Evolutionary conservation across 257 asterid genomes (phyloP).

Genomic region (Ilex asprella): DNA sequence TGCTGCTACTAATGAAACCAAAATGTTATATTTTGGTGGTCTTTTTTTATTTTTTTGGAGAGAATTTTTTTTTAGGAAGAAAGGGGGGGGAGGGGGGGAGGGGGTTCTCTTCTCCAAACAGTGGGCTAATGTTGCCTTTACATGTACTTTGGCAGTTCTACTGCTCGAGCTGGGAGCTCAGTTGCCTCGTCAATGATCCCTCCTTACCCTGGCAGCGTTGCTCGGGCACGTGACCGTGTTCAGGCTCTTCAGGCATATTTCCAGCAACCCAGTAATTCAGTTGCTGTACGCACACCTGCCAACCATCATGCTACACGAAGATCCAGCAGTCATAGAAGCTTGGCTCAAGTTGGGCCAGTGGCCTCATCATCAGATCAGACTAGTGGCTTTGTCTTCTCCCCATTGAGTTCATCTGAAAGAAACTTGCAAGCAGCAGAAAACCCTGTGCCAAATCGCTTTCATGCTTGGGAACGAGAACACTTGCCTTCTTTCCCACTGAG

Average conservation of each 20-base stretch:
- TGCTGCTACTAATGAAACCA: too few relatives aligned
- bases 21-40: too few relatives aligned
- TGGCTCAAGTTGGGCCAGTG: slow-evolving; percentile 40
- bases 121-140: neutral
- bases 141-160: slow-evolving; percentile 34
- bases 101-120: neutral
- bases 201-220: slow-evolving; percentile 52
- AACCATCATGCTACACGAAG: slow-evolving; percentile 37
- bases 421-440: slow-evolving; percentile 53
- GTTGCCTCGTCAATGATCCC: slow-evolving; percentile 52
- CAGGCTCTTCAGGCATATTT: slow-evolving; percentile 65
- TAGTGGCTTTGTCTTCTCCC: slow-evolving; percentile 51
- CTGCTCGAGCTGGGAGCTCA: slow-evolving; percentile 66
- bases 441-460: slow-evolving; percentile 26
- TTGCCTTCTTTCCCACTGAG: slow-evolving; percentile 30
- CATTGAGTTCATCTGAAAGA: slow-evolving; percentile 53
- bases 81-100: too few relatives aligned
- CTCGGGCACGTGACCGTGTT: slow-evolving; percentile 61
- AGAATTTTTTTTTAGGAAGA: too few relatives aligned
- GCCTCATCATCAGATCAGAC: slow-evolving; percentile 59
- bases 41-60: too few relatives aligned
- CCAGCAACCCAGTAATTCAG: slow-evolving; percentile 52
- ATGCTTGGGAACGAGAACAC: neutral
- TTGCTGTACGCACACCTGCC: slow-evolving; percentile 36
- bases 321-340: slow-evolving; percentile 44